These are phyloP conservation scores for Penicillium fuscoglaucum DNA, from an alignment of 2,329 filamentous ascomycete species.

Conservation along the genomic window DNA sequence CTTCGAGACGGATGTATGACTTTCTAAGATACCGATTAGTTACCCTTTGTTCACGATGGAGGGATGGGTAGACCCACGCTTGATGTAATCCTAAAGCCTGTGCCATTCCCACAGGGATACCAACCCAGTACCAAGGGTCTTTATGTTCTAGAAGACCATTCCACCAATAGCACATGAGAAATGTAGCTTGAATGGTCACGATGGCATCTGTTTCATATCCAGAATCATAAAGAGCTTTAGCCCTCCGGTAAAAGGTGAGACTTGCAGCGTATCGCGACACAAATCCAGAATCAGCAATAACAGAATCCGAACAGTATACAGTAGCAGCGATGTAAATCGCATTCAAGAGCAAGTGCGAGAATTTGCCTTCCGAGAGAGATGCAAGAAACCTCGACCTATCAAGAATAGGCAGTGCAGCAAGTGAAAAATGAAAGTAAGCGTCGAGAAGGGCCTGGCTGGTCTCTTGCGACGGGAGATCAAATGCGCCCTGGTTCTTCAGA, in stretches of 20 bases:
- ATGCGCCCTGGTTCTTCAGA: constrained; percentile 18
- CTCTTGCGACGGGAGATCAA: constrained; percentile 16
- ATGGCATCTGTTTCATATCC: constrained; percentile 30
- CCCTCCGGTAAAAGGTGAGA: constrained; percentile 26
- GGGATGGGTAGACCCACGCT: constrained; percentile 15
- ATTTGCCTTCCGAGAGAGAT: constrained; percentile 11
- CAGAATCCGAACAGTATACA: constrained; percentile 21
- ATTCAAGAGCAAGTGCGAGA: constrained; percentile 26
- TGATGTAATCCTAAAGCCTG: constrained; percentile 30
- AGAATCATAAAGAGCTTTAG: constrained; percentile 30
- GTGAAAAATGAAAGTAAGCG: constrained; percentile 23
- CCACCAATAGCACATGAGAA: constrained; percentile 32
- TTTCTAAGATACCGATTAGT: constrained; percentile 14
- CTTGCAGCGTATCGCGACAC: constrained; percentile 23
- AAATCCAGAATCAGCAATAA: constrained; percentile 25
- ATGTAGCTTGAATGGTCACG: constrained; percentile 22
- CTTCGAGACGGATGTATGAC: constrained; percentile 12
- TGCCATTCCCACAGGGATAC: constrained; percentile 26
- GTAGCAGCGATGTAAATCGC: constrained; percentile 24
- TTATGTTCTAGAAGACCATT: constrained; percentile 28
- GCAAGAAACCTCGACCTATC: constrained; percentile 21
- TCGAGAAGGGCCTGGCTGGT: constrained; percentile 21
- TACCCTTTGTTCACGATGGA: neutral
- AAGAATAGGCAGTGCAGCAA: constrained; percentile 23
- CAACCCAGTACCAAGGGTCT: constrained; percentile 31